Evolutionary conservation across 495 filamentous ascomycete genomes (phyloP).

Genomic region (Penicillium nucicola): DNA sequence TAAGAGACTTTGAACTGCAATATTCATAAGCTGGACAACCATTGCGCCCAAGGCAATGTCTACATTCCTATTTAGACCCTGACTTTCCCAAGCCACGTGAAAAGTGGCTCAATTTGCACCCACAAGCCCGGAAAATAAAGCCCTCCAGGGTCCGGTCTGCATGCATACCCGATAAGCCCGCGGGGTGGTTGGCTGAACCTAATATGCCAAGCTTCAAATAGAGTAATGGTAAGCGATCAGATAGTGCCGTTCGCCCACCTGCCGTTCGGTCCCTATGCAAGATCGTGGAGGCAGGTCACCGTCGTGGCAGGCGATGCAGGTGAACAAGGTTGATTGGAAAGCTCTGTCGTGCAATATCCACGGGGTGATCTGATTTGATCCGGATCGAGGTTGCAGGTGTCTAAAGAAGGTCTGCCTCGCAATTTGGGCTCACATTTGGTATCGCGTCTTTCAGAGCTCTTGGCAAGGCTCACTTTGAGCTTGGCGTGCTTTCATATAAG

Average conservation of each 20-base stretch:
- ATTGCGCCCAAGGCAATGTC: not conserved
- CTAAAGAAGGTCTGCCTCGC: no score
- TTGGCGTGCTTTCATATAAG: not conserved
- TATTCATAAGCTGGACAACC: not conserved
- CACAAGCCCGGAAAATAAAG: not conserved
- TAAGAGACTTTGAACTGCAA: no score
- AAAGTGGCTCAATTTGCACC: not conserved
- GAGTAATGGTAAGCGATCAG: conserved; percentile 7
- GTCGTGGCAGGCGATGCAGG: not conserved
- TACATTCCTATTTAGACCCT: not conserved
- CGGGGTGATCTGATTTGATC: not conserved
- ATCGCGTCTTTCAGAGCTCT: not conserved
- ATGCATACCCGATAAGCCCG: not conserved
- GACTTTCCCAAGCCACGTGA: not conserved
- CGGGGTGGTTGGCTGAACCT: not conserved
- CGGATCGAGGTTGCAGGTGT: no score
- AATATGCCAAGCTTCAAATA: conserved; percentile 5
- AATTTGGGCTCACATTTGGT: no score
- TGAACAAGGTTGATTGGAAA: not conserved
- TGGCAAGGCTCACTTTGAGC: conserved; percentile 4
- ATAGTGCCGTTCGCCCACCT: not conserved
- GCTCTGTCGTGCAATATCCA: not conserved
- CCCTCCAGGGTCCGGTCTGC: not conserved
- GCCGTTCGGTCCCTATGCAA: not conserved
- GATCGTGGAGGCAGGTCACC: not conserved